Conservation (phyloP, 257 asterid species). For the Capsicum chinense region DNA sequence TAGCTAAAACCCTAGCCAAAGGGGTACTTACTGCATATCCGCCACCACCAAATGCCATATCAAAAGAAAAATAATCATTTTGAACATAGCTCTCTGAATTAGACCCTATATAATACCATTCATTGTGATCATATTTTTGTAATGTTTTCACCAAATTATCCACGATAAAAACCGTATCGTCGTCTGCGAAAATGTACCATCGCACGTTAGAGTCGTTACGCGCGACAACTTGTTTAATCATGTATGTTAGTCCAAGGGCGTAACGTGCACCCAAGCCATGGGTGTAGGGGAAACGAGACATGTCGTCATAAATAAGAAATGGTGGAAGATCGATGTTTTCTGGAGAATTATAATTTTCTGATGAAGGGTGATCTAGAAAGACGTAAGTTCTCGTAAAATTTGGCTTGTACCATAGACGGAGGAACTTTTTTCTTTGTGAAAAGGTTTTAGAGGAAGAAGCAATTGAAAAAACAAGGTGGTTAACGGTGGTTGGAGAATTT, state of each 20-base stretch:
- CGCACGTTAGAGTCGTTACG: conserved; percentile 41
- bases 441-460: conserved; percentile 34
- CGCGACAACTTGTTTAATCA: conserved; percentile 23
- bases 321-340: not conserved
- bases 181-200: conserved; percentile 84
- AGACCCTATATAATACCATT: conserved; percentile 68
- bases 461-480: conserved; percentile 30
- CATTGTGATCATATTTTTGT: conserved; percentile 59
- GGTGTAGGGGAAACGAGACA: not conserved
- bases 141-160: conserved; percentile 59
- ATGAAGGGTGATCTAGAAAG: not conserved
- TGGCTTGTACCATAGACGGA: conserved; percentile 25
- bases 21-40: conserved; percentile 76
- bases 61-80: conserved; percentile 63
- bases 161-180: conserved; percentile 67
- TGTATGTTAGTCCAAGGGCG: conserved; percentile 25
- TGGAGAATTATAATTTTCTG: not conserved
- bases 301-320: conserved; percentile 14
- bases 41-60: conserved; percentile 87
- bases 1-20: conserved; percentile 61
- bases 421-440: conserved; percentile 12
- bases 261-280: not conserved
- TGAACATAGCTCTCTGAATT: conserved; percentile 75
- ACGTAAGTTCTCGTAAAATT: not conserved
- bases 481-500: not conserved